Percentiles rank a stretch among this genome's conserved stretches.
Evolutionary conservation across 2,329 filamentous ascomycete species (phyloP).

Genomic region (Colletotrichum scovillei): DNA sequence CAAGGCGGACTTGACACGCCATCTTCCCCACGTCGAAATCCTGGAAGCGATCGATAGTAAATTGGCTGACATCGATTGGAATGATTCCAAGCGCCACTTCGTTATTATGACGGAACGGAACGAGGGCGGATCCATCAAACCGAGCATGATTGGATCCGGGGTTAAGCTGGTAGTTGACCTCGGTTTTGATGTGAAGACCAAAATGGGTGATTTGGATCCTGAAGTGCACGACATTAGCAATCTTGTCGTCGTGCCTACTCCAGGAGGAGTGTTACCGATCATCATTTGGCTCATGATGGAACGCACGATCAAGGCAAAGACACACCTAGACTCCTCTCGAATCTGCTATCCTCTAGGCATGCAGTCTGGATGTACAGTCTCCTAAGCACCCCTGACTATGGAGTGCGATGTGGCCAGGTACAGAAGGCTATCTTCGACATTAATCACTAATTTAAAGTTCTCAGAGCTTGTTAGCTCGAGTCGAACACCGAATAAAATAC

Average conservation of each 20-base stretch:
- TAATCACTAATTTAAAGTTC: neutral
- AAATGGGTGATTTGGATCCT: neutral
- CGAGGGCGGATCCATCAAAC: neutral
- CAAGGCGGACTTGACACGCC: neutral
- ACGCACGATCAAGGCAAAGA: neutral
- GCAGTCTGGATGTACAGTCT: neutral
- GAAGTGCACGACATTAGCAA: neutral
- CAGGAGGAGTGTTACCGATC: neutral
- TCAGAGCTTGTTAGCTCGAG: neutral
- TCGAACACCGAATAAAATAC: neutral
- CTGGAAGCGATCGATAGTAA: neutral
- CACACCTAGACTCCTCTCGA: neutral
- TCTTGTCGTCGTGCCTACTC: neutral
- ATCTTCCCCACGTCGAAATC: neutral
- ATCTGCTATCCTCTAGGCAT: neutral
- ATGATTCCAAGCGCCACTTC: neutral
- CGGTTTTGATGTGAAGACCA: neutral
- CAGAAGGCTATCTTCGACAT: neutral
- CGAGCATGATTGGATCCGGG: neutral
- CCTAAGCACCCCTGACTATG: neutral
- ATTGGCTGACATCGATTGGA: neutral
- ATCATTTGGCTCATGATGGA: neutral
- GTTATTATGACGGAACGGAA: neutral
- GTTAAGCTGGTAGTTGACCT: neutral
- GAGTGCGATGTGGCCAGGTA: neutral